phyloP scores from a whole-genome alignment of 2,329 filamentous ascomycete species.

The Venturiaceae sp. region DNA sequence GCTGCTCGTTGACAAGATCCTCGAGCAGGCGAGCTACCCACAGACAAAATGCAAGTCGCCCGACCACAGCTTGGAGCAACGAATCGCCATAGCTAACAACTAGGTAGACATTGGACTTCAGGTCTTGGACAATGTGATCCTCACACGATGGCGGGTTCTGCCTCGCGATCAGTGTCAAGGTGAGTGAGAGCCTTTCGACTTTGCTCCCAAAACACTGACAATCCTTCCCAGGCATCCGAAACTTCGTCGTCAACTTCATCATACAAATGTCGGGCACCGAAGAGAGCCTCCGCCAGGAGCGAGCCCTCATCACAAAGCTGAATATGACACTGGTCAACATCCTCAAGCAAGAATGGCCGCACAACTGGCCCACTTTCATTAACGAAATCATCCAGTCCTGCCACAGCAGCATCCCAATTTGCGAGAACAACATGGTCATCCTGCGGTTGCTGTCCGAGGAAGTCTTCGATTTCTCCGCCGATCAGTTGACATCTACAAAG shows the following conservation, averaged over 20 bases:
- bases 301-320: slow-evolving; percentile 92
- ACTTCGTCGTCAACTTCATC: slow-evolving; percentile 98
- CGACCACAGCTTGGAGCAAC: slow-evolving; percentile 4
- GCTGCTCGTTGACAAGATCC: slow-evolving; percentile 94
- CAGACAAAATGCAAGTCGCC: slow-evolving; percentile 82
- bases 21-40: slow-evolving; percentile 83
- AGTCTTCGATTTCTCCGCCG: slow-evolving; percentile 96
- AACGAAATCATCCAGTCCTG: slow-evolving; percentile 98
- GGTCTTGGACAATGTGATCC: slow-evolving; percentile 95
- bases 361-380: slow-evolving; percentile 99
- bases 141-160: slow-evolving; percentile 97
- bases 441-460: slow-evolving; percentile 91
- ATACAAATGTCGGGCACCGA: slow-evolving; percentile 87
- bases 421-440: slow-evolving; percentile 99
- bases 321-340: slow-evolving; percentile 96
- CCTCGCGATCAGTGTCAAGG: slow-evolving; percentile 94
- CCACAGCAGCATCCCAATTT: slow-evolving; percentile 90
- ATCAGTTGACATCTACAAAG: slow-evolving; percentile 98
- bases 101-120: slow-evolving; percentile 78
- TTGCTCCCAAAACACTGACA: neutral
- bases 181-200: slow-evolving; percentile 28
- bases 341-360: slow-evolving; percentile 98
- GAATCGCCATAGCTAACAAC: slow-evolving; percentile 18
- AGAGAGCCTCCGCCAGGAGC: slow-evolving; percentile 73
- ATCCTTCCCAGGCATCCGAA: slow-evolving; percentile 75